Base-by-base conservation (phyloP, 2,329 filamentous ascomycete genomes). In the Arthrobotrys conoides region DNA sequence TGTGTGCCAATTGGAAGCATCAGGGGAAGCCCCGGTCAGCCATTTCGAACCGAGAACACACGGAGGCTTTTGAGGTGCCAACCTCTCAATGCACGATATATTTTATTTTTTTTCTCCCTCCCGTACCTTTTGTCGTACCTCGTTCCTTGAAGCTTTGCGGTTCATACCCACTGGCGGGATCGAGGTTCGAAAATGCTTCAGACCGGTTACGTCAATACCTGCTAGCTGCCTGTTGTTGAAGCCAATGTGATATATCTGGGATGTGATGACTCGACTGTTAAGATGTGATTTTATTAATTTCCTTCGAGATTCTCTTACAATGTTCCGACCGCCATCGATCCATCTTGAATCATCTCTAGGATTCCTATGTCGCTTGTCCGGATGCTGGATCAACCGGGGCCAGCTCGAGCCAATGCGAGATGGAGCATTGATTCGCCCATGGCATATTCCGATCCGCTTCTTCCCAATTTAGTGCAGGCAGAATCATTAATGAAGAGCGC, bases 391-490 rank as follows among this genome's bases (percentile, higher is more conserved):
- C 33, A 76, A 69, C 71, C 66, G 72, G 65, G 49, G 65, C 10
- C 36, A 65, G 59, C 51, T 70, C 16, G 38, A 30, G 65, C 33
- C 48, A 55, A 57, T 44, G 65, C 49, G 5, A 48, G 38, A 41
- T 64, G 14, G 36, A n/a, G 36, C 30, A 53, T 55, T 77, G 73
- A 77, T 77, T 77, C 73, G 73, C 57, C 68, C 61, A 53, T 64
- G 44, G 51, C 49, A 71, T 16, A 46, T 71, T 53, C 59, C 51
- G 67, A 64, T 68, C 73, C 59, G 55, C 38, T 33, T 49, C 18
- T 76, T 77, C 44, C 67, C 61, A 67, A 71, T 77, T 68, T 77
- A 61, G 73, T 65, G 38, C n/a, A 30, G n/a, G n/a, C n/a, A 41
- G 68, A 41, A n/a, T n/a, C n/a, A n/a, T n/a, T n/a, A n/a, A 14